Evolutionary conservation across 129 eudicot species (phyloP).

Genomic region (Tagetes erecta): DNA sequence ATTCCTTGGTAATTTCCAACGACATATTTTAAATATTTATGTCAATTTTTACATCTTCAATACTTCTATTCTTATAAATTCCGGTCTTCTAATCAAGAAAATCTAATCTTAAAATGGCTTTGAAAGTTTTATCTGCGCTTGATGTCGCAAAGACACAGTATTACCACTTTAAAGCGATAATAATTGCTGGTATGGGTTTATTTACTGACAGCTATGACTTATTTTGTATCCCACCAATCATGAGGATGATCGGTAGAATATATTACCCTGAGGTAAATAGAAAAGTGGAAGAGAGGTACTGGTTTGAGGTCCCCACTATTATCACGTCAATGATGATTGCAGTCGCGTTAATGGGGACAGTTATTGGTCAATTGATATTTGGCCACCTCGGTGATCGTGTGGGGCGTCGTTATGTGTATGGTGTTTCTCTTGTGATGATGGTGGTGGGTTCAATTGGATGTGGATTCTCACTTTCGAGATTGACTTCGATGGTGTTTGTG

Average conservation of each 20-base stretch:
- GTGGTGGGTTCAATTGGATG: slow-evolving; percentile 45
- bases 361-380: slow-evolving; percentile 36
- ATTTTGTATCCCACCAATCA: slow-evolving; percentile 45
- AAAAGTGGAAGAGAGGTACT: background rate
- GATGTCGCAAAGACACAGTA: slow-evolving; percentile 43
- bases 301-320: slow-evolving; percentile 26
- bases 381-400: slow-evolving; percentile 47
- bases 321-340: slow-evolving; percentile 36
- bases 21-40: slow-evolving; percentile 6
- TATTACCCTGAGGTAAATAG: slow-evolving; percentile 25
- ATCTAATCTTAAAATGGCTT: slow-evolving; percentile 17
- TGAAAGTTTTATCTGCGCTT: slow-evolving; percentile 40
- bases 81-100: slow-evolving; percentile 5
- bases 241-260: slow-evolving; percentile 41
- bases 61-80: slow-evolving; percentile 8
- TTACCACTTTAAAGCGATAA: slow-evolving; percentile 54
- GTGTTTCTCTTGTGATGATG: slow-evolving; percentile 44
- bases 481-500: slow-evolving; percentile 29
- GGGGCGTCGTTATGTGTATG: slow-evolving; percentile 47
- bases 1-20: slow-evolving; percentile 28
- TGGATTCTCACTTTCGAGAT: slow-evolving; percentile 41
- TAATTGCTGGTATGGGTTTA: slow-evolving; percentile 56
- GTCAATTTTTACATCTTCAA: slow-evolving; percentile 5
- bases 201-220: slow-evolving; percentile 52
- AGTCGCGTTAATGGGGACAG: slow-evolving; percentile 37